Conservation (phyloP, 257 asterid species). For the Petrea volubilis region DNA sequence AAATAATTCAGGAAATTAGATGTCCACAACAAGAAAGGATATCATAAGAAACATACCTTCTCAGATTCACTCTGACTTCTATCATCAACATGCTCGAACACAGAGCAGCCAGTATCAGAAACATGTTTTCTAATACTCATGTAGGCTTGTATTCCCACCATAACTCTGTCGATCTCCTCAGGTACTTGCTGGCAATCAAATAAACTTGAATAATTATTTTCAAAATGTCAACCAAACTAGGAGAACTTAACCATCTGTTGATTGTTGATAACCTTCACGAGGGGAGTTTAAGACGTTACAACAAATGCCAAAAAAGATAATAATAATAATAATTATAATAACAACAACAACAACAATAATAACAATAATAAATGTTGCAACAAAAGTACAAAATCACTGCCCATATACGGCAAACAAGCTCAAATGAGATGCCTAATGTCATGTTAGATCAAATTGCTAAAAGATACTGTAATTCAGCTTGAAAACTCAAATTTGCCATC, state of each 20-base stretch:
- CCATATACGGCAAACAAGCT: not conserved
- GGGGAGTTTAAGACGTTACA: conserved; percentile 1
- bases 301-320: conserved; percentile 15
- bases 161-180: conserved; percentile 92
- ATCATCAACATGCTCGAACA: conserved; percentile 59
- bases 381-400: not conserved
- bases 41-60: conserved; percentile 48
- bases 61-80: conserved; percentile 50
- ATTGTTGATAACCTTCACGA: conserved; percentile 2
- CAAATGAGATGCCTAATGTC: not conserved
- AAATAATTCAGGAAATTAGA: conserved; percentile 12
- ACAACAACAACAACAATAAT: too few relatives aligned
- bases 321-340: too few relatives aligned
- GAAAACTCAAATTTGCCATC: too few relatives aligned
- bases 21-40: not conserved
- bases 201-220: conserved; percentile 23
- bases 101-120: conserved; percentile 74
- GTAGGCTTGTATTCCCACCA: conserved; percentile 93
- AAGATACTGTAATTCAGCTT: not conserved
- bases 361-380: not conserved
- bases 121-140: conserved; percentile 90
- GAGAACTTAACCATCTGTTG: not conserved
- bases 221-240: conserved; percentile 14
- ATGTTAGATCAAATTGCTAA: not conserved
- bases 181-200: conserved; percentile 84